Percentiles rank a stretch among this genome's conserved stretches.
These are phyloP conservation scores for Thelonectria discophora DNA, from an alignment of 2,329 filamentous ascomycete species.

Conservation along the genomic window DNA sequence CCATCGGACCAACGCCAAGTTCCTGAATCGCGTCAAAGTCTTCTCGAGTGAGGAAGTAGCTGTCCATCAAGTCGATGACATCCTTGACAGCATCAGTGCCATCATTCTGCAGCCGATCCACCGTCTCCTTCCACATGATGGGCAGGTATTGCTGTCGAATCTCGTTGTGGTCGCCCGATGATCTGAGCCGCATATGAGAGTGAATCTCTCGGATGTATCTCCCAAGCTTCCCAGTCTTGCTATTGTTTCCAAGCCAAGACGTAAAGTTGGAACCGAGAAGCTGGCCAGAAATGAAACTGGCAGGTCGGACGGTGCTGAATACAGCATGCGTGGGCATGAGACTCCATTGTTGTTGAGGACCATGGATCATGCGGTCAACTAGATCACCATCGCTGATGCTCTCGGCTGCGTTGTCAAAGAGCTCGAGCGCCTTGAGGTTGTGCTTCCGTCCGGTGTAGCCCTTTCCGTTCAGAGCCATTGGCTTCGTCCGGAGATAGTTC, in stretches of 20 bases:
- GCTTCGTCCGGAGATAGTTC: slow-evolving; percentile 90
- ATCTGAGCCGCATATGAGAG: slow-evolving; percentile 92
- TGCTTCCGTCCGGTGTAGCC: slow-evolving; percentile 71
- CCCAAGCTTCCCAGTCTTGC: slow-evolving; percentile 79
- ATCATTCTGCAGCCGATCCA: slow-evolving; percentile 77
- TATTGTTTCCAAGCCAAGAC: slow-evolving; percentile 94
- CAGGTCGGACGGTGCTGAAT: slow-evolving; percentile 92
- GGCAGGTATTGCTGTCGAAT: slow-evolving; percentile 95
- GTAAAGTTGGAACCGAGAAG: slow-evolving; percentile 82
- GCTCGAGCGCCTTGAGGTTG: slow-evolving; percentile 83
- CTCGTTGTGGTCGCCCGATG: slow-evolving; percentile 91
- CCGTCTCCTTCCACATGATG: slow-evolving; percentile 81
- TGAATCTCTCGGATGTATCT: slow-evolving; percentile 93
- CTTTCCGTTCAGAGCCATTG: slow-evolving; percentile 67
- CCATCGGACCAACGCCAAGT: slow-evolving; percentile 86
- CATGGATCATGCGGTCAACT: slow-evolving; percentile 97
- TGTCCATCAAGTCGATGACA: slow-evolving; percentile 96
- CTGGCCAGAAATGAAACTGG: slow-evolving; percentile 85
- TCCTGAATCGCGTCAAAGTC: slow-evolving; percentile 95
- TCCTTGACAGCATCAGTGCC: slow-evolving; percentile 84
- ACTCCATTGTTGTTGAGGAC: slow-evolving; percentile 97
- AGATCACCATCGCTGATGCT: slow-evolving; percentile 98
- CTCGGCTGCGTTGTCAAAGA: slow-evolving; percentile 87
- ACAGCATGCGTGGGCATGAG: slow-evolving; percentile 96
- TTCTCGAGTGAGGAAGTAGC: slow-evolving; percentile 92